Evolutionary conservation across 2,329 filamentous ascomycete genomes (phyloP).

Genomic region (Fusarium compactum): DNA sequence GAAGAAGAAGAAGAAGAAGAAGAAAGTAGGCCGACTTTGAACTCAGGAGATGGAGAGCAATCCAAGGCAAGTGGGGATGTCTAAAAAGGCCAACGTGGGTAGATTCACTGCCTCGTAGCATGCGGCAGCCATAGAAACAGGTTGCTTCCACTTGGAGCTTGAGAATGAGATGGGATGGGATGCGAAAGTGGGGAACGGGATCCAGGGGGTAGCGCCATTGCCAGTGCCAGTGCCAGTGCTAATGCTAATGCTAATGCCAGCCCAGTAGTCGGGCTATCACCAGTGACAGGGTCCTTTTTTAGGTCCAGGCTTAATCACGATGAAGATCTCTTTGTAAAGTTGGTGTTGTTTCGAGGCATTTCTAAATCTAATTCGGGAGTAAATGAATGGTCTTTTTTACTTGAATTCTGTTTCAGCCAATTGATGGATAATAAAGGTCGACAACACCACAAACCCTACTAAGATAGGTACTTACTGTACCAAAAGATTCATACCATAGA

Average conservation of each 20-base stretch:
- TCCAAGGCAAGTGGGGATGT: conserved; percentile 40
- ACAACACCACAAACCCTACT: neutral
- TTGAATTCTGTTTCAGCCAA: neutral
- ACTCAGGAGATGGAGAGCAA: conserved; percentile 41
- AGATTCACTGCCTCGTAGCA: conserved; percentile 17
- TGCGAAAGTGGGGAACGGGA: conserved; percentile 29
- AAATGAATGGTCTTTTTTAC: neutral
- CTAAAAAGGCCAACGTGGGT: conserved; percentile 49
- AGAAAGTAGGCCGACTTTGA: conserved; percentile 28
- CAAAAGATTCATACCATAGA: neutral
- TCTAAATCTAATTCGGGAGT: conserved; percentile 10
- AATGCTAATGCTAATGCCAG: neutral
- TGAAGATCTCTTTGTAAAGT: conserved; percentile 30
- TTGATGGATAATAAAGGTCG: neutral
- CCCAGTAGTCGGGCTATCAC: neutral
- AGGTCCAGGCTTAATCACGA: conserved; percentile 14
- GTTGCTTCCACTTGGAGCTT: conserved; percentile 12
- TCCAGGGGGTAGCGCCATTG: conserved; percentile 15
- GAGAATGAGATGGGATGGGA: conserved; percentile 16
- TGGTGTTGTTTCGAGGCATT: conserved; percentile 1
- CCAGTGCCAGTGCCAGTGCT: neutral
- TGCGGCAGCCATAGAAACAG: conserved; percentile 33
- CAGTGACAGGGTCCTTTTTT: conserved; percentile 19
- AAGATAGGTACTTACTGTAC: neutral
- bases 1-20: conserved; percentile 29